Base-by-base conservation (phyloP, 2,329 filamentous ascomycete genomes). In the Plectosphaerella plurivora region DNA sequence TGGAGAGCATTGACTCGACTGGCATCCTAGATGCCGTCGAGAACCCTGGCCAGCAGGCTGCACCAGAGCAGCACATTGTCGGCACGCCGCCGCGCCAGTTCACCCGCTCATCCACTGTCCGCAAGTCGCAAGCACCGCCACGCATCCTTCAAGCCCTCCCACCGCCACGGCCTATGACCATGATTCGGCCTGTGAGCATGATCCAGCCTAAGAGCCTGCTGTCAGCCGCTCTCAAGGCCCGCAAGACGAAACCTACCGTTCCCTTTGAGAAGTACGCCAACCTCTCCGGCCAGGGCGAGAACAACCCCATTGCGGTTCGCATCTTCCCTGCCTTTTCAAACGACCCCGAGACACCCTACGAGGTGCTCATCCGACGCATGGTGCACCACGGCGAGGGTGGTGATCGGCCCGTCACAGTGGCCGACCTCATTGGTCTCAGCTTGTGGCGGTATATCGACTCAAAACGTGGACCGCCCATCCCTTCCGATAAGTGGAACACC, bases 361-460 rank as follows among this genome's bases (percentile, higher is more conserved):
- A 92, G 63, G 83, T 93, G 4, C 78, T 88, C 15, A 85, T 93
- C 47, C 78, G 86, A 22, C 82, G 85, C 47, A 82, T 80, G 37
- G 81, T 89, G 15, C 86, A 89, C 58, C 82, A 87, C 53, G 86
- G 85, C 20, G 81, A 87, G 53, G 77, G 79, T 35, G 73, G 72
- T 7, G 79, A 85, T 56, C 74, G 83, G 20, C 76, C 81, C 3
- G 87, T 90, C 18, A 87, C 84, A 0, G 88, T 94, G 14, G 83
- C 85, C 1, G 89, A 95, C 61, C 78, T 91, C n/a, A 91, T 95
- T 57, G 90, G 89, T 0, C 77, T 93, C 55, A 86, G 86, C 56
- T 69, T 95, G 12, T 92, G 87, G 77, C 78, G 87, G 56, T 94
- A 93, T 65, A 82, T 83, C 47, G 86, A 92, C 60, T 88, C 92